Percentiles rank a stretch among this genome's conserved stretches.
phyloP scores from a whole-genome alignment of 1,284 basidiomycete genomes.

The Marasmius fiardii region DNA sequence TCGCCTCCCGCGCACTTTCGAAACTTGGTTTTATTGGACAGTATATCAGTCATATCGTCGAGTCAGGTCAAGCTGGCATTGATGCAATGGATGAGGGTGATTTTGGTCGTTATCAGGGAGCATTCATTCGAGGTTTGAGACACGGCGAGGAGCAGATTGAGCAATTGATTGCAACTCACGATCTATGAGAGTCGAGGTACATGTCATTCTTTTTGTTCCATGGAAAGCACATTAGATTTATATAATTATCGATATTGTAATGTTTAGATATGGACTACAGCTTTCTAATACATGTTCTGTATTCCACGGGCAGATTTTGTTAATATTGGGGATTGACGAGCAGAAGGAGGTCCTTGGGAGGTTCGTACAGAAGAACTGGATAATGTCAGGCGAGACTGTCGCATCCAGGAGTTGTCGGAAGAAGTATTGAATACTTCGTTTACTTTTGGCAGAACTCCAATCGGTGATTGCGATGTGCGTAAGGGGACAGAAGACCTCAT shows the following conservation, averaged over 20 bases:
- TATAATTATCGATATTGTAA: background rate
- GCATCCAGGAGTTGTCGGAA: background rate
- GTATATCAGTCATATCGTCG: conserved; percentile 52
- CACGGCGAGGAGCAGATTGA: conserved; percentile 32
- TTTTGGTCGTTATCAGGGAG: conserved; percentile 34
- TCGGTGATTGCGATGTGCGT: background rate
- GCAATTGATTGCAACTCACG: background rate
- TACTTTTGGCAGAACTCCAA: background rate
- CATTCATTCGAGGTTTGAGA: conserved; percentile 43
- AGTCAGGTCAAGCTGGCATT: conserved; percentile 33
- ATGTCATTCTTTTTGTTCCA: background rate
- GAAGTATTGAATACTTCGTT: background rate
- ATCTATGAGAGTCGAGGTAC: background rate
- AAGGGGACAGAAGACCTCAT: background rate
- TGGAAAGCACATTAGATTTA: background rate
- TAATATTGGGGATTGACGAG: background rate
- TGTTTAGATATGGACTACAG: background rate
- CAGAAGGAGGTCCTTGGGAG: background rate
- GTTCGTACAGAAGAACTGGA: background rate
- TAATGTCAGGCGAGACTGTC: background rate
- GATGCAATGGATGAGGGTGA: conserved; percentile 35
- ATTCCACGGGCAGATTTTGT: background rate
- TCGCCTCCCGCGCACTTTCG: conserved; percentile 52
- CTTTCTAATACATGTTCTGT: too few relatives aligned
- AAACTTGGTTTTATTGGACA: conserved; percentile 66